Evolutionary conservation across 176 grass and related monocot species (phyloP).

Genomic region (Aegilops umbellulata): DNA sequence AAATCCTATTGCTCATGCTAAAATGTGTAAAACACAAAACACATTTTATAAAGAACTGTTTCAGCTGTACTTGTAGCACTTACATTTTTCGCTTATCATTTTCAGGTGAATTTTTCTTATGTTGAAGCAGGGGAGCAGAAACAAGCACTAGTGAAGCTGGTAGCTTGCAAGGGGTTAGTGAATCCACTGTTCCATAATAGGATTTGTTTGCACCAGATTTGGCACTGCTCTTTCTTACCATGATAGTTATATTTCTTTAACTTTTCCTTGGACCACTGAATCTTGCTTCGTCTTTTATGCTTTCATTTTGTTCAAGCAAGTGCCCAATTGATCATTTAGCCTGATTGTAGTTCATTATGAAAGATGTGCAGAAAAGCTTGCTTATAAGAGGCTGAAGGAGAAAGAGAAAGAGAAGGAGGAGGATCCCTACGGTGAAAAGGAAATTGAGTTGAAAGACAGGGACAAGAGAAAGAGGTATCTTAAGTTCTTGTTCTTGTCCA

Average conservation of each 20-base stretch:
- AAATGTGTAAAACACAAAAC: no score
- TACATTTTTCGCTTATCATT: neutral
- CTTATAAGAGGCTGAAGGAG: slow-evolving; percentile 74
- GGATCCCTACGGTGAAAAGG: slow-evolving; percentile 26
- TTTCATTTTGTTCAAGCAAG: slow-evolving; percentile 7
- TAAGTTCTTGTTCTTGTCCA: neutral
- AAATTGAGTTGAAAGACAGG: slow-evolving; percentile 29
- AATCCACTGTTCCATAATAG: no score
- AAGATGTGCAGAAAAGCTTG: slow-evolving; percentile 98
- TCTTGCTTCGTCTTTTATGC: neutral
- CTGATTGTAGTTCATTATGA: slow-evolving; percentile 28
- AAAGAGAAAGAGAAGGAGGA: slow-evolving; percentile 31
- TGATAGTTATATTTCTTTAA: neutral
- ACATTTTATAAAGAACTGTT: no score
- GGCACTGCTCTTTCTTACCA: no score
- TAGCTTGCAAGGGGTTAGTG: slow-evolving; percentile 79
- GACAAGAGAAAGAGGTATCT: slow-evolving; percentile 71
- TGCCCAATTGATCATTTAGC: slow-evolving; percentile 16
- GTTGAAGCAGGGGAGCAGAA: slow-evolving; percentile 83
- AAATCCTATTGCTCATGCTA: slow-evolving; percentile 6
- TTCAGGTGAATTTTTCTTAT: slow-evolving; percentile 92
- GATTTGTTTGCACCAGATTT: no score
- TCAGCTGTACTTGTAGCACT: no score
- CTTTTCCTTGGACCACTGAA: neutral
- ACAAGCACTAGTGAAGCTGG: slow-evolving; percentile 92